Evolutionary conservation across 805 yeast species (phyloP).

Genomic region (Jamesozyma lodderae): DNA sequence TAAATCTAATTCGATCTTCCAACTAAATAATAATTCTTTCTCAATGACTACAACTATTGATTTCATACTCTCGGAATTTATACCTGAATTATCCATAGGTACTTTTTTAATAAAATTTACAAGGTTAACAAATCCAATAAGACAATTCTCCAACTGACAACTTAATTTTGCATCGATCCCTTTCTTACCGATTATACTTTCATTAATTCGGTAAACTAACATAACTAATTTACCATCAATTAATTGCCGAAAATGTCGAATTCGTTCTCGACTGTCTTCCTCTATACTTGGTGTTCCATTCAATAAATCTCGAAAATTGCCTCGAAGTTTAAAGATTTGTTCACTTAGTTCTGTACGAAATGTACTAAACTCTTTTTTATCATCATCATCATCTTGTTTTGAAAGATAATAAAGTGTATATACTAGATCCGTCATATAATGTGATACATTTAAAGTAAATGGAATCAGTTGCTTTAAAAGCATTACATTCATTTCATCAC

Average conservation of each 20-base stretch:
- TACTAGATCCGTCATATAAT: slow-evolving; percentile 20
- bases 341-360: background rate
- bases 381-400: background rate
- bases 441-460: slow-evolving; percentile 15
- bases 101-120: slow-evolving; percentile 17
- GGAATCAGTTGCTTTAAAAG: slow-evolving; percentile 14
- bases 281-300: background rate
- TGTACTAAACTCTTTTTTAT: background rate
- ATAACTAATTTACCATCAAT: background rate
- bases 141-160: slow-evolving; percentile 17
- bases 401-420: slow-evolving; percentile 14
- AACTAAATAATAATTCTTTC: slow-evolving; percentile 16
- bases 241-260: background rate
- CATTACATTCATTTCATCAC: slow-evolving; percentile 7
- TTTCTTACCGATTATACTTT: background rate
- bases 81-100: slow-evolving; percentile 6
- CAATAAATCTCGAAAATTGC: slow-evolving; percentile 4
- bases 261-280: background rate
- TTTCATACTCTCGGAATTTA: background rate
- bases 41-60: slow-evolving; percentile 14
- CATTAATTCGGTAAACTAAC: background rate
- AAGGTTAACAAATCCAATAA: slow-evolving; percentile 19
- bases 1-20: slow-evolving; percentile 20
- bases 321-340: slow-evolving; percentile 3
- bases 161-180: background rate